Percentiles rank a stretch among this genome's conserved stretches.
Evolutionary conservation across 352 stramenopile species (phyloP).

Genomic region (Globisporangium recalcitrans): DNA sequence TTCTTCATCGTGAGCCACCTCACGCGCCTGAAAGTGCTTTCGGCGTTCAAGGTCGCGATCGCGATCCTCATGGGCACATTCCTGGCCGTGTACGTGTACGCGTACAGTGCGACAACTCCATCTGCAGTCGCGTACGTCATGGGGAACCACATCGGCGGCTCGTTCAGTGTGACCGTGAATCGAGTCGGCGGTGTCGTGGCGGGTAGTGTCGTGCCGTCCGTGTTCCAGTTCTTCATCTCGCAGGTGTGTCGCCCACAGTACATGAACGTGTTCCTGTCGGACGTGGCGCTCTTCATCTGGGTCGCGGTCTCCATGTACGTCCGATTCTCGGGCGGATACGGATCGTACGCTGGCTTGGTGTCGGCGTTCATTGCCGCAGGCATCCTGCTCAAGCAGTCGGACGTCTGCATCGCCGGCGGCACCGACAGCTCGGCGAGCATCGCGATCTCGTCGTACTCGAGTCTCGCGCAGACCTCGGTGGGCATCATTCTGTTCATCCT

Average conservation of each 20-base stretch:
- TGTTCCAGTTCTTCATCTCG: constrained; percentile 82
- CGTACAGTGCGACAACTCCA: constrained; percentile 59
- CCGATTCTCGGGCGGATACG: constrained; percentile 57
- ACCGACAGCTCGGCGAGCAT: constrained; percentile 36
- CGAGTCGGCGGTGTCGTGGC: constrained; percentile 80
- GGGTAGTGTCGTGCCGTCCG: constrained; percentile 71
- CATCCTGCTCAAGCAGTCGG: constrained; percentile 55
- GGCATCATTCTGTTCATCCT: constrained; percentile 78
- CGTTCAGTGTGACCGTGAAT: constrained; percentile 78
- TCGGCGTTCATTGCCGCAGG: constrained; percentile 68
- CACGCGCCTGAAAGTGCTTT: constrained; percentile 31
- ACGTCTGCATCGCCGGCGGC: constrained; percentile 44
- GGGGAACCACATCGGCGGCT: constrained; percentile 71
- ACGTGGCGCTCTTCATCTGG: constrained; percentile 65
- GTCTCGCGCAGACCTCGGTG: constrained; percentile 69
- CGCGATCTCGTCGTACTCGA: constrained; percentile 74
- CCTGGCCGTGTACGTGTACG: constrained; percentile 70
- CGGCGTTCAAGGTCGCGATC: constrained; percentile 47
- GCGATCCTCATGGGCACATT: constrained; percentile 65
- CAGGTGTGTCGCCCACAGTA: constrained; percentile 46
- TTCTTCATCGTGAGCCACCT: constrained; percentile 53
- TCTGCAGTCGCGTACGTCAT: constrained; percentile 70
- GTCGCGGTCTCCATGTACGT: constrained; percentile 76
- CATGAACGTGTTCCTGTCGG: constrained; percentile 42
- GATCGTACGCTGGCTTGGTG: constrained; percentile 65